These are phyloP conservation scores for Talaromyces sp. DNA, from an alignment of 2,329 filamentous ascomycete species.

Conservation along the genomic window DNA sequence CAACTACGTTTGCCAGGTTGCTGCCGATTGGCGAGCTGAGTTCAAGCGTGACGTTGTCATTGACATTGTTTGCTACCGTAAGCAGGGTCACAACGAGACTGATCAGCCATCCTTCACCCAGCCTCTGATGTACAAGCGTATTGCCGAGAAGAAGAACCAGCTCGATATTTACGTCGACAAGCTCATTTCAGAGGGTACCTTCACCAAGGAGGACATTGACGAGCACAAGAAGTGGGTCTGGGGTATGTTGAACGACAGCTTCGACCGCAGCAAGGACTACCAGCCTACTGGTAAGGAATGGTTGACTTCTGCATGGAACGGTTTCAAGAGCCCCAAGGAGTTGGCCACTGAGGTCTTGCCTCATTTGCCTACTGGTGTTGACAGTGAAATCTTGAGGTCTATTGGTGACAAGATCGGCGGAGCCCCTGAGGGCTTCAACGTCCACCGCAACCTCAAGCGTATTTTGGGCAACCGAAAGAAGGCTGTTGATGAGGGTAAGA, in stretches of 20 bases:
- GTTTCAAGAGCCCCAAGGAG: constrained; percentile 98
- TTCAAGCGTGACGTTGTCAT: constrained; percentile 99
- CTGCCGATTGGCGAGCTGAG: constrained; percentile 95
- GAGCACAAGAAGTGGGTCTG: constrained; percentile 99
- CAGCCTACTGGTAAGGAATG: constrained; percentile 95
- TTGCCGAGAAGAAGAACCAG: constrained; percentile 76
- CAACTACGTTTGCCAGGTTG: constrained; percentile 96
- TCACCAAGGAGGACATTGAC: constrained; percentile 95
- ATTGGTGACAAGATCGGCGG: constrained; percentile 77
- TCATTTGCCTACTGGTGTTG: constrained; percentile 82
- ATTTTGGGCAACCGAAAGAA: constrained; percentile 87
- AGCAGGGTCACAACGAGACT: constrained; percentile 98
- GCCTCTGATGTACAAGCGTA: constrained; percentile 98
- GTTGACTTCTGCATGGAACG: constrained; percentile 98
- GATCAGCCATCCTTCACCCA: constrained; percentile 99
- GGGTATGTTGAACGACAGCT: constrained; percentile 98
- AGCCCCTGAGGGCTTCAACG: constrained; percentile 77
- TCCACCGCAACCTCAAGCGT: constrained; percentile 95
- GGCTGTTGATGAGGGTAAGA: constrained; percentile 84
- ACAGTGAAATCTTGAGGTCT: constrained; percentile 68
- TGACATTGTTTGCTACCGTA: constrained; percentile 97
- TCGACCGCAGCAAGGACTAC: constrained; percentile 95
- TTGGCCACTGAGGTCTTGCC: constrained; percentile 90
- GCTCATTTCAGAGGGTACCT: constrained; percentile 85
- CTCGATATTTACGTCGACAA: constrained; percentile 90